Evolutionary conservation across 257 asterid genomes (phyloP), one percentile per base, ranked within the genome.

Genomic region (Anisodus acutangulus): DNA sequence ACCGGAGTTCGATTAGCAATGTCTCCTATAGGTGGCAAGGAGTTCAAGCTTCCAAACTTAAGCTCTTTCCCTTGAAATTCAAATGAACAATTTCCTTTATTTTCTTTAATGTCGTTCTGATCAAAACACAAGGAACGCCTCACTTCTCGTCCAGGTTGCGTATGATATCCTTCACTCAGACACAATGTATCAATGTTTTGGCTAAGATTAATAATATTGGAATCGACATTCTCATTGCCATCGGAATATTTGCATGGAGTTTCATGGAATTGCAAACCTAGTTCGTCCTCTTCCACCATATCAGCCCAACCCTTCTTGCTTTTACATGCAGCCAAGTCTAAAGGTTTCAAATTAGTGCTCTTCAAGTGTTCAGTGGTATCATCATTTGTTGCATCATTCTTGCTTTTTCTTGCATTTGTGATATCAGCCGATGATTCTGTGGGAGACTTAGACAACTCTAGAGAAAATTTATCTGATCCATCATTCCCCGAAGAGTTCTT

Each of bases 251-350:
- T 85, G 67, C 74, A 68, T 84, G 85, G 87, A 55, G 83, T 71
- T 83, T 72, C 71, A 84, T 43, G 71, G 71, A 83, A 37, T 58
- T 83, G 88, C 43, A 81, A 62, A 83, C 67, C 86, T 70, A 62
- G 74, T 67, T 90, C 94, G 0, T 92, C 97, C 85, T 94, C 96
- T 80, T 95, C 98, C 84, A 91, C 98, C 91, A 91, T 90, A 84
- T 92, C 97, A 55, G 98, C 98, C 98, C 98, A 92, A 68, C 92
- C 91, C 88, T 87, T 92, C 86, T 87, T 86, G 11, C 39, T 82
- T 54, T 82, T 84, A 17, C 87, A 19, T 16, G 51, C 64, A 16
- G 84, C 35, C 45, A 16, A 26, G 72, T 68, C 82, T 0, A 26
- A 51, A 31, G 68, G n/a, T 82, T 83, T 83, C 6, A 64, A 6